Base-by-base conservation (phyloP, 176 grass and related monocot species). In the Musa acuminata region DNA sequence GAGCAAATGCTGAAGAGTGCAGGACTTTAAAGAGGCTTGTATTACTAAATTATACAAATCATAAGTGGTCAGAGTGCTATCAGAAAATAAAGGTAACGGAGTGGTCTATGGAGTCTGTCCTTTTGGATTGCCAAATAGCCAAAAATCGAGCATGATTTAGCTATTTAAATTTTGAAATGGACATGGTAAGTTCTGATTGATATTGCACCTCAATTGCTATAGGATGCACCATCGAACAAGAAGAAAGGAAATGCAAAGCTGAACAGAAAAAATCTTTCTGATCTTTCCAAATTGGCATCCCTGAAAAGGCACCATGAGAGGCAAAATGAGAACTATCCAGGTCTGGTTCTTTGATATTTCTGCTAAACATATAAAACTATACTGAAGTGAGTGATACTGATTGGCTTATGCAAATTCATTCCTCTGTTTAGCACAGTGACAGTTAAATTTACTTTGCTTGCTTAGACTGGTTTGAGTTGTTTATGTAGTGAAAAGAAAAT, bases 261-360 rank as follows among this genome's bases (percentile, higher is more conserved):
- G 22, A 81, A 22, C 82, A 79, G 67, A 68, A 66, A 55, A 51
- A 77, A 80, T 65, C 25, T 53, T 52, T 49, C 81, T 82, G 69
- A 55, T 24, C 77, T 74, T 53, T 82, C 69, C 54, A 78, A 64
- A 57, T 58, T 72, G 20, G 57, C 80, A 83, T 73, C 59, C 58
- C 80, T 89, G 19, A 89, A 93, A 85, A 98, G 87, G 79, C 52
- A 88, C 72, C 70, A n/a, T 78, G 80, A 87, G 80, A 62, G 58
- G 82, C 76, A 78, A 51, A 72, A 93, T 78, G 74, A 85, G 25
- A 84, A 79, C 49, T 55, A 7, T 71, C 22, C 77, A 91, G 94
- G 94, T 98, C 70, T 76, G 83, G 19, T 27, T 27, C 11, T 64
- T 2, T 24, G 11, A 21, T 64, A 24, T 24, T 64, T n/a, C 3